Percentiles rank a stretch among this genome's conserved stretches.
Conservation (phyloP, 2,329 filamentous ascomycete genomes). For the Mycogone perniciosa region DNA sequence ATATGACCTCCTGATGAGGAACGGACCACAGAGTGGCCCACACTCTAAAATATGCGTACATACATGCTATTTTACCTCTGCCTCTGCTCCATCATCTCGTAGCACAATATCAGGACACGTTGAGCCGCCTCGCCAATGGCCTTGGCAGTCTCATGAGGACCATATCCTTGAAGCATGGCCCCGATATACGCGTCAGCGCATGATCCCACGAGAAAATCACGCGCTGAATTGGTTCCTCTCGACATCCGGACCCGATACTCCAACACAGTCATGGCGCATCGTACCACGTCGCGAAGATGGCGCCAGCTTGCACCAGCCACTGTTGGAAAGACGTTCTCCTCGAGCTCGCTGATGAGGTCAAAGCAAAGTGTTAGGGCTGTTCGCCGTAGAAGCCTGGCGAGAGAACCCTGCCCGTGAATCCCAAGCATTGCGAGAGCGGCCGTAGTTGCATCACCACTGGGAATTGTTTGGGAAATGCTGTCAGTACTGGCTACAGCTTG, state of each 20-base stretch:
- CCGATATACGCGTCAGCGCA: constrained; percentile 1
- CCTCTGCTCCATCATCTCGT: neutral
- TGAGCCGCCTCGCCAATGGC: neutral
- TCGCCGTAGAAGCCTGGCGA: neutral
- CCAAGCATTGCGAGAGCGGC: neutral
- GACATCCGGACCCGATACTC: neutral
- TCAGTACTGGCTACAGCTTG: neutral
- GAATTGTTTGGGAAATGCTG: neutral
- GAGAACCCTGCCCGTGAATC: neutral
- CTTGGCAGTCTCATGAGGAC: neutral
- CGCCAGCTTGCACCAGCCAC: neutral
- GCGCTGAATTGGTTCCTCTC: neutral
- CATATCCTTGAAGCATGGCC: neutral
- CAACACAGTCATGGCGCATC: neutral
- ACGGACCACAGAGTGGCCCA: no score
- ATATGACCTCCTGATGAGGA: no score
- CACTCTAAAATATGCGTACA: no score
- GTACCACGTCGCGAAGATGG: neutral
- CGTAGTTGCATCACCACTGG: neutral
- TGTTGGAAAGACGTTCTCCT: neutral
- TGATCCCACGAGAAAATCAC: constrained; percentile 1
- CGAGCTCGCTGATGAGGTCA: constrained; percentile 2
- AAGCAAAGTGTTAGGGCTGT: neutral
- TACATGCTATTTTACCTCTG: no score
- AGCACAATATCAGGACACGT: constrained; percentile 1